Evolutionary conservation across 805 yeast species (phyloP).

Genomic region (Danielia oregonensis): DNA sequence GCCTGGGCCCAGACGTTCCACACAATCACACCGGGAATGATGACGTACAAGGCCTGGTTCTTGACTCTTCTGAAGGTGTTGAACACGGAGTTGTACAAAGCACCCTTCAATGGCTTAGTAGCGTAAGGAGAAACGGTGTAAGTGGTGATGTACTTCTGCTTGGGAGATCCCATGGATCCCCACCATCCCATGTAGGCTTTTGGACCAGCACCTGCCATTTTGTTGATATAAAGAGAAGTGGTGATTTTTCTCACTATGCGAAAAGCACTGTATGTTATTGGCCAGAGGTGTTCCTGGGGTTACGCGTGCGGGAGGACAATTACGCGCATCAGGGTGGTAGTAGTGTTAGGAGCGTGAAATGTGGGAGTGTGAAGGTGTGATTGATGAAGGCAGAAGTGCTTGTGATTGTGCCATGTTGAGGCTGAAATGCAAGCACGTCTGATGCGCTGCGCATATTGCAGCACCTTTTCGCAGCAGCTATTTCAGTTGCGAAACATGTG

Average conservation of each 20-base stretch:
- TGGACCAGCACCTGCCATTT: slow-evolving; percentile 69
- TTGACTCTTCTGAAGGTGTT: slow-evolving; percentile 93
- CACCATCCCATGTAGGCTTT: slow-evolving; percentile 94
- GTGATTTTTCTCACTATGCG: slow-evolving; percentile 8
- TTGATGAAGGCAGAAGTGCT: no score
- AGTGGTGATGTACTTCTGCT: slow-evolving; percentile 79
- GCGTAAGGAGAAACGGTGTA: slow-evolving; percentile 94
- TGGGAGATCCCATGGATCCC: slow-evolving; percentile 83
- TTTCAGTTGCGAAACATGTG: no score
- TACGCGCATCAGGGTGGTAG: background rate
- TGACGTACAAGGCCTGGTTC: slow-evolving; percentile 74
- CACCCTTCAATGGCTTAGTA: slow-evolving; percentile 87
- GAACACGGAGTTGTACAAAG: slow-evolving; percentile 79
- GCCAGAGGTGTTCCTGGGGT: slow-evolving; percentile 4
- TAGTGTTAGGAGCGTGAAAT: no score
- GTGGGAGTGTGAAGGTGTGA: no score
- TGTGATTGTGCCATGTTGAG: no score
- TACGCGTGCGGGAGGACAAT: background rate
- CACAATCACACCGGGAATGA: slow-evolving; percentile 73
- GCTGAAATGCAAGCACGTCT: no score
- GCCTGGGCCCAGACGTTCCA: slow-evolving; percentile 87
- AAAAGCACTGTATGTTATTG: slow-evolving; percentile 14
- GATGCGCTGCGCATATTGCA: no score
- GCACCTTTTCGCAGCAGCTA: no score
- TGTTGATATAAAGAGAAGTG: slow-evolving; percentile 1